Evolutionary conservation across 2,329 filamentous ascomycete genomes (phyloP).

Genomic region (Phyllosticta citrichinensis): DNA sequence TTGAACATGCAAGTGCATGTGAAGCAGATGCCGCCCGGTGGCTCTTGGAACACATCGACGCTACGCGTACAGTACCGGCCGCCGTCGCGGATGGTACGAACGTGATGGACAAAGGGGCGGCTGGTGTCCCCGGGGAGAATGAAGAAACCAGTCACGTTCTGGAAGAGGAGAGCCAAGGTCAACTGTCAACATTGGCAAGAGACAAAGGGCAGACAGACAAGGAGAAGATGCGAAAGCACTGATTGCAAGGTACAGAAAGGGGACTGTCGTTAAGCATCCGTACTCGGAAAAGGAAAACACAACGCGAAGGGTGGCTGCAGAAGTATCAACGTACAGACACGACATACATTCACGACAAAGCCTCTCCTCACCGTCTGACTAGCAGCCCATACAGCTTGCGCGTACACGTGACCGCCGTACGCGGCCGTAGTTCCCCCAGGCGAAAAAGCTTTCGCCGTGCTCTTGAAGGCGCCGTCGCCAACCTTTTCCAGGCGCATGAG

Average conservation of each 20-base stretch:
- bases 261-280: background rate
- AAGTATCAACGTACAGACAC: background rate
- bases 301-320: no score
- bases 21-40: slow-evolving; percentile 39
- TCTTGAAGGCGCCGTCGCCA: slow-evolving; percentile 29
- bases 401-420: slow-evolving; percentile 48
- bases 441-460: slow-evolving; percentile 31
- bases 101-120: slow-evolving; percentile 41
- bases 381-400: slow-evolving; percentile 48
- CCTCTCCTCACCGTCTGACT: slow-evolving; percentile 42
- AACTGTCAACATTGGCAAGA: slow-evolving; percentile 4
- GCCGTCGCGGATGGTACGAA: slow-evolving; percentile 42
- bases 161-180: background rate
- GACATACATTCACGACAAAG: slow-evolving; percentile 42
- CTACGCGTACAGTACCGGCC: slow-evolving; percentile 42
- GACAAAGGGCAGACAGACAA: background rate
- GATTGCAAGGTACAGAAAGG: background rate
- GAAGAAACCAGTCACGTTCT: slow-evolving; percentile 46
- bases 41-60: slow-evolving; percentile 41
- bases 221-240: background rate
- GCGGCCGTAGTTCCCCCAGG: slow-evolving; percentile 34
- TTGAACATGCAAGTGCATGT: slow-evolving; percentile 46
- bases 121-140: slow-evolving; percentile 37
- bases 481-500: slow-evolving; percentile 33
- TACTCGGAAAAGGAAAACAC: no score